phyloP scores from a whole-genome alignment of 2,329 filamentous ascomycete species.

The Hypoxylon rubiginosum region DNA sequence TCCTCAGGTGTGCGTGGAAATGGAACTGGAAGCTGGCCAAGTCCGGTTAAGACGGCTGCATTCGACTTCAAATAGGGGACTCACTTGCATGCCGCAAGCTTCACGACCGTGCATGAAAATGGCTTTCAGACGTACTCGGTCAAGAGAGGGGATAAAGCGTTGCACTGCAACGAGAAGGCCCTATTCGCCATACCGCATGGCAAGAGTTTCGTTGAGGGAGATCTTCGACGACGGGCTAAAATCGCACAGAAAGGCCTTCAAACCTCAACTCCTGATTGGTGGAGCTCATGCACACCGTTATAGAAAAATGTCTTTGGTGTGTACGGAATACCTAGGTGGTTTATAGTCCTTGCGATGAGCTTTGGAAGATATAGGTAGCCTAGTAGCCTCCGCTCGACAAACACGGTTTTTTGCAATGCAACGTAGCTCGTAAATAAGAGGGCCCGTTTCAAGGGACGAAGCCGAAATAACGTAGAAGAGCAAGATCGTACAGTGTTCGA shows the following conservation, averaged over 20 bases:
- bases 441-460: constrained; percentile 23
- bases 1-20: constrained; percentile 42
- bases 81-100: constrained; percentile 31
- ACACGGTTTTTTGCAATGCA: constrained; percentile 10
- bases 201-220: constrained; percentile 27
- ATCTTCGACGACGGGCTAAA: constrained; percentile 36
- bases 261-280: constrained; percentile 33
- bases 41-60: constrained; percentile 42
- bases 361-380: constrained; percentile 13
- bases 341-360: constrained; percentile 12
- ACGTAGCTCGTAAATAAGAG: constrained; percentile 18
- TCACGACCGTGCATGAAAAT: constrained; percentile 30
- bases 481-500: constrained; percentile 9
- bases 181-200: constrained; percentile 35
- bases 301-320: constrained; percentile 28
- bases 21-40: constrained; percentile 35
- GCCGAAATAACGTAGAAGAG: constrained; percentile 11
- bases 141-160: constrained; percentile 32
- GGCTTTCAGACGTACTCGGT: constrained; percentile 31
- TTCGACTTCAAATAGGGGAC: constrained; percentile 28
- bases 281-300: constrained; percentile 31
- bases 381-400: constrained; percentile 8
- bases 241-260: constrained; percentile 34
- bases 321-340: not conserved
- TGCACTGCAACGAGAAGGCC: constrained; percentile 32